phyloP scores from a whole-genome alignment of 768 basidiomycete genomes.

The Sarcodon aspratus region DNA sequence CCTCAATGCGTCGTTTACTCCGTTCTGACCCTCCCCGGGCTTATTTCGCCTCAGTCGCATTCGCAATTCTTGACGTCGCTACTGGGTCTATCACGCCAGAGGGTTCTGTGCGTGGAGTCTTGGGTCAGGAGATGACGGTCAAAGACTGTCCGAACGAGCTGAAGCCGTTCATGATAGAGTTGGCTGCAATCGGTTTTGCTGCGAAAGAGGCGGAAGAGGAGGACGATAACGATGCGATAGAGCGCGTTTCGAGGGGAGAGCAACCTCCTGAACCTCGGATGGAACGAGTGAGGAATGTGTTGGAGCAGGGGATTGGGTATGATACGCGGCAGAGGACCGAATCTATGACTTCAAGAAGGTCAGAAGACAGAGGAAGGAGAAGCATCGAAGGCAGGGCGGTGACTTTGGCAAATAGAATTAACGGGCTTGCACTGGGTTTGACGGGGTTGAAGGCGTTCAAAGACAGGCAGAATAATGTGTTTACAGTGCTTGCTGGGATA shows the following conservation, averaged over 20 bases:
- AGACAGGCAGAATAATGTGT: slow-evolving; percentile 60
- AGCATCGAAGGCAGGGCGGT: slow-evolving; percentile 58
- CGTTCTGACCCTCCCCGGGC: slow-evolving; percentile 56
- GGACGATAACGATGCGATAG: slow-evolving; percentile 44
- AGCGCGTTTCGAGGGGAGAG: slow-evolving; percentile 20
- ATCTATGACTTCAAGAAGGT: slow-evolving; percentile 5
- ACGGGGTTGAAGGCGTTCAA: slow-evolving; percentile 61
- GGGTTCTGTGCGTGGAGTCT: slow-evolving; percentile 30
- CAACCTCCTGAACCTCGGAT: slow-evolving; percentile 33
- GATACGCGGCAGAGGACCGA: slow-evolving; percentile 10
- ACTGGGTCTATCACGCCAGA: slow-evolving; percentile 31
- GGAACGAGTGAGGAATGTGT: slow-evolving; percentile 44
- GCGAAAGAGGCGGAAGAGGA: slow-evolving; percentile 38
- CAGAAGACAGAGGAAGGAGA: slow-evolving; percentile 25
- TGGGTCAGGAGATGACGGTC: slow-evolving; percentile 44
- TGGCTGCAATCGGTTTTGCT: slow-evolving; percentile 39
- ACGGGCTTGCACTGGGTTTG: slow-evolving; percentile 61
- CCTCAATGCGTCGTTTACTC: slow-evolving; percentile 44
- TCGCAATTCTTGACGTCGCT: slow-evolving; percentile 64
- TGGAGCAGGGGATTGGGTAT: slow-evolving; percentile 49
- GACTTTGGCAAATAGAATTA: slow-evolving; percentile 67
- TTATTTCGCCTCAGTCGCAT: slow-evolving; percentile 67
- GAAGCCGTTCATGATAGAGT: slow-evolving; percentile 60
- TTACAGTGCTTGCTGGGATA: slow-evolving; percentile 47
- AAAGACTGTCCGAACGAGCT: slow-evolving; percentile 51